Evolutionary conservation across 2,329 filamentous ascomycete species (phyloP).

Genomic region (Aspergillus luchuensis): DNA sequence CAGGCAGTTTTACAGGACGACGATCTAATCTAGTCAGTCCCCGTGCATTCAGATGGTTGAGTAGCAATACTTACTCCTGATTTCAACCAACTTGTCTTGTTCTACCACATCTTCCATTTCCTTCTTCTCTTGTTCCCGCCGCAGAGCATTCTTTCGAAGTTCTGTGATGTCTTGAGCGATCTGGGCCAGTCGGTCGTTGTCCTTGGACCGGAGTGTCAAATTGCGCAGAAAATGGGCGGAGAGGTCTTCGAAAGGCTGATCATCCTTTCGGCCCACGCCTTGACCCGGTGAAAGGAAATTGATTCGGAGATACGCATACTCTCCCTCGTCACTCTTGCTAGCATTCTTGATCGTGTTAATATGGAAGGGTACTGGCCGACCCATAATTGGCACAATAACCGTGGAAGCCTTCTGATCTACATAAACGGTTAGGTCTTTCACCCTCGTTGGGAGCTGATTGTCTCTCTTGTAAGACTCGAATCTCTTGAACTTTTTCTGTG

Average conservation of each 20-base stretch:
- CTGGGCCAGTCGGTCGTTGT: conserved; percentile 84
- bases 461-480: conserved; percentile 99
- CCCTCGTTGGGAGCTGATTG: conserved; percentile 81
- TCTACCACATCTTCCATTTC: conserved; percentile 99
- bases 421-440: conserved; percentile 84
- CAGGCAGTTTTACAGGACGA: conserved; percentile 84
- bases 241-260: conserved; percentile 96
- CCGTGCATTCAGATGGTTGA: not conserved
- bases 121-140: conserved; percentile 98
- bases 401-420: conserved; percentile 90
- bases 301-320: conserved; percentile 90
- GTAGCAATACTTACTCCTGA: conserved; percentile 68
- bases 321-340: conserved; percentile 93
- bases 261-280: conserved; percentile 94
- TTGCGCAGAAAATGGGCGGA: conserved; percentile 94
- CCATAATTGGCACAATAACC: conserved; percentile 94
- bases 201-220: conserved; percentile 88
- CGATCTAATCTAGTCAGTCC: conserved; percentile 66
- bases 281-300: conserved; percentile 97
- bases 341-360: conserved; percentile 99
- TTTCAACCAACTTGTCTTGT: conserved; percentile 94
- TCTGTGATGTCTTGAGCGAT: conserved; percentile 93
- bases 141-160: conserved; percentile 87
- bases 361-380: conserved; percentile 94
- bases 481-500: conserved; percentile 97